Conservation (phyloP, 2,329 filamentous ascomycete species). For the Rhynchosporium agropyri region DNA sequence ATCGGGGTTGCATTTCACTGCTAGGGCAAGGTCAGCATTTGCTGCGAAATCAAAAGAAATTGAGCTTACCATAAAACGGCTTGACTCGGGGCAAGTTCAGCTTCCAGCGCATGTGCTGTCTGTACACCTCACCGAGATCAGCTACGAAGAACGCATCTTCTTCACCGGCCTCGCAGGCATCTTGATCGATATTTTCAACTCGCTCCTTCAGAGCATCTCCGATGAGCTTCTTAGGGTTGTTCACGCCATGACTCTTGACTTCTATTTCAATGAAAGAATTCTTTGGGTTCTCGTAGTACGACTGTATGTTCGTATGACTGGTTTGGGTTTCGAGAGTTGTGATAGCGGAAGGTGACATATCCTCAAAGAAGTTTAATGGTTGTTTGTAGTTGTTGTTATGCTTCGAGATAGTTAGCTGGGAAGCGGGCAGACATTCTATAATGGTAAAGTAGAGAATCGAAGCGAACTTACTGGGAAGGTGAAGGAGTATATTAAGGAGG, state of each 20-base stretch:
- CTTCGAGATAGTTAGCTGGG: slow-evolving; percentile 15
- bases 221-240: slow-evolving; percentile 75
- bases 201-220: slow-evolving; percentile 84
- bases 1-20: slow-evolving; percentile 99
- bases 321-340: slow-evolving; percentile 50
- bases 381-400: slow-evolving; percentile 21
- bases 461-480: slow-evolving; percentile 34
- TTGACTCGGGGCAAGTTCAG: slow-evolving; percentile 87
- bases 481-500: slow-evolving; percentile 81
- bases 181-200: slow-evolving; percentile 80
- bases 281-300: slow-evolving; percentile 39
- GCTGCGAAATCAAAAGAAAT: slow-evolving; percentile 16
- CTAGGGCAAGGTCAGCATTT: slow-evolving; percentile 49
- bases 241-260: slow-evolving; percentile 36
- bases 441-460: background rate
- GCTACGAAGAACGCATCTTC: slow-evolving; percentile 99
- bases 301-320: slow-evolving; percentile 40
- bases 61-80: slow-evolving; percentile 83
- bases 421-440: background rate
- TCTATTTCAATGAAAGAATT: slow-evolving; percentile 33
- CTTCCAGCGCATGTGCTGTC: slow-evolving; percentile 98
- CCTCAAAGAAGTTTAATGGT: slow-evolving; percentile 35
- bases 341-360: slow-evolving; percentile 72
- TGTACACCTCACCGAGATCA: slow-evolving; percentile 97
- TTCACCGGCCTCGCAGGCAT: slow-evolving; percentile 86